Base-by-base conservation (phyloP, 805 yeast genomes). In the Pichia phayaonensis region DNA sequence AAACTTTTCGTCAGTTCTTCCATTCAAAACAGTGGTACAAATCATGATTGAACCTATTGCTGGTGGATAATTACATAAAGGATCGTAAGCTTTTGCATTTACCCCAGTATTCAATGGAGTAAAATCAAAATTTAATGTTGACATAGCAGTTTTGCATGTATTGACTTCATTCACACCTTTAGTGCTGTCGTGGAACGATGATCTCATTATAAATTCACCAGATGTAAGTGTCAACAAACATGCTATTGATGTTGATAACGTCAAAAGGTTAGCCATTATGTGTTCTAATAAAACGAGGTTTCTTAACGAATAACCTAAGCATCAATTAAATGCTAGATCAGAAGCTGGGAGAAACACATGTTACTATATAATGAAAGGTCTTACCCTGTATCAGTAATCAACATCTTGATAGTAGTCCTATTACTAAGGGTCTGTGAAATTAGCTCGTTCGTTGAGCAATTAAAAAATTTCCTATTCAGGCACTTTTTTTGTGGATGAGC, bases 31-130 rank as follows among this genome's bases (percentile, higher is more conserved):
- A 8, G 26, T 41, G 2, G 54, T 21, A 48, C 62, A 59, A 4
- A 54, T 3, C 12, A 58, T 16, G 1, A 55, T 4, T 11, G 58
- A 24, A 2, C 61, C 61, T 16, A 50, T 41, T 6, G 48, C 53
- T 12, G 62, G 61, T 2, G 61, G 57, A 40, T 59, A 59, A 0
- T 38, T 41, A 48, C 60, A 59, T 4, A 46, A 23, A n/a, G 23
- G 41, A 22, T 49, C 53, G 36, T 48, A 54, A 42, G 34, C n/a
- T 10, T 22, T 16, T 20, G 53, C 41, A 40, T 31, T 42, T 10
- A 18, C 8, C 24, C 36, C 40, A 8, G 45, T 11, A 8, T 23
- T 20, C 8, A 45, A 39, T 18, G 54, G 49, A 22, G 41, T 42
- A 36, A 44, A 55, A 36, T 57, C 58, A 46, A 39, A 56, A 12